These are phyloP conservation scores for Mycena haematopus DNA, from an alignment of 768 basidiomycete genomes.

Conservation along the genomic window DNA sequence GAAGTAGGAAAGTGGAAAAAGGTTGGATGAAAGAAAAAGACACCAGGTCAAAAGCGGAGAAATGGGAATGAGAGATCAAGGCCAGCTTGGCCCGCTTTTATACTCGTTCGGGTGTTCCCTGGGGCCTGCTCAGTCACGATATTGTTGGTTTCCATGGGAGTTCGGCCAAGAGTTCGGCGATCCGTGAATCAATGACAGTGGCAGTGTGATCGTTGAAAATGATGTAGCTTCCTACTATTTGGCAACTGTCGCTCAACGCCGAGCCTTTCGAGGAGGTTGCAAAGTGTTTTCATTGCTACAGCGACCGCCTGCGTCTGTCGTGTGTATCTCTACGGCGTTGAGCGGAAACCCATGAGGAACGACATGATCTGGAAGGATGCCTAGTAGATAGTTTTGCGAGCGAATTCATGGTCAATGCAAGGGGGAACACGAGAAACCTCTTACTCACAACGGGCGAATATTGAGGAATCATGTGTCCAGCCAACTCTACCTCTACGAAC, in stretches of 20 bases:
- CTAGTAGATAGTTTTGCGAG: constrained; percentile 39
- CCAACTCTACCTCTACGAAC: constrained; percentile 68
- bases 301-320: neutral
- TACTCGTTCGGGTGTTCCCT: neutral
- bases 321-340: constrained; percentile 20
- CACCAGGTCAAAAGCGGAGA: constrained; percentile 31
- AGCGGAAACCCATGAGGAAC: constrained; percentile 27
- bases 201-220: neutral
- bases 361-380: constrained; percentile 42
- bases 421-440: neutral
- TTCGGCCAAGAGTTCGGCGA: no score
- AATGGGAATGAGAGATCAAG: constrained; percentile 24
- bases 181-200: no score
- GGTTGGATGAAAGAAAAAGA: constrained; percentile 23
- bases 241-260: neutral
- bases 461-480: constrained; percentile 82
- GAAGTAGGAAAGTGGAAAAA: constrained; percentile 4
- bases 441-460: constrained; percentile 64
- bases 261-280: no score
- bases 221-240: no score
- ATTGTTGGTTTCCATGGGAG: neutral
- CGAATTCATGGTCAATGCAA: neutral
- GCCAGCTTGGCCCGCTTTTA: constrained; percentile 11
- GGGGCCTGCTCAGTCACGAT: no score
- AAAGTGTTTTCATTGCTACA: no score